phyloP scores from a whole-genome alignment of 345 rosid species.

The Brassica rapa region DNA sequence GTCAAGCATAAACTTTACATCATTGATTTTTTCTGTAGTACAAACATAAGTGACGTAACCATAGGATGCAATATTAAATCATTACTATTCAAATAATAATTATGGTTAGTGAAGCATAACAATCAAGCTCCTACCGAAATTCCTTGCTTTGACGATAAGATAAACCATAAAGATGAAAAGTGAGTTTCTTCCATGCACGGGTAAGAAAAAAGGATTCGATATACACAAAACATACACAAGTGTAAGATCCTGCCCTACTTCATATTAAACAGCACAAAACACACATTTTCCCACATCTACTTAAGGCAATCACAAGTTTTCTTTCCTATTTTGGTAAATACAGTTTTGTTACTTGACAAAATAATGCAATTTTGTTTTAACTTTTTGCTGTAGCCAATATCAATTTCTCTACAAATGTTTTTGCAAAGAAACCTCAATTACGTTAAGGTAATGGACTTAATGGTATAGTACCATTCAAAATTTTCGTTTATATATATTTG shows the following conservation, averaged over 20 bases:
- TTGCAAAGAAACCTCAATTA: background rate
- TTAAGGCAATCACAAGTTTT: background rate
- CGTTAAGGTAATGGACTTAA: background rate
- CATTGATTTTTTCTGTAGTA: background rate
- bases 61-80: background rate
- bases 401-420: background rate
- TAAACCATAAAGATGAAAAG: constrained; percentile 12
- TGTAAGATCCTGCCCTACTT: background rate
- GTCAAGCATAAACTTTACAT: background rate
- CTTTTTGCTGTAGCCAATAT: background rate
- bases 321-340: background rate
- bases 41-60: background rate
- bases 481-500: background rate
- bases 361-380: background rate
- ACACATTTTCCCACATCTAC: background rate
- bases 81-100: background rate
- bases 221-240: background rate
- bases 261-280: background rate
- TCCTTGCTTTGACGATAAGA: constrained; percentile 36
- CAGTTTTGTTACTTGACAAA: background rate
- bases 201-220: background rate
- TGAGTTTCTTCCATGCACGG: constrained; percentile 22
- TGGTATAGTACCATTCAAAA: background rate
- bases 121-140: constrained; percentile 20
- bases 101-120: constrained; percentile 22